Evolutionary conservation across 257 asterid species (phyloP), one percentile per base, ranked within the genome.

Genomic region (Salvia hispanica): DNA sequence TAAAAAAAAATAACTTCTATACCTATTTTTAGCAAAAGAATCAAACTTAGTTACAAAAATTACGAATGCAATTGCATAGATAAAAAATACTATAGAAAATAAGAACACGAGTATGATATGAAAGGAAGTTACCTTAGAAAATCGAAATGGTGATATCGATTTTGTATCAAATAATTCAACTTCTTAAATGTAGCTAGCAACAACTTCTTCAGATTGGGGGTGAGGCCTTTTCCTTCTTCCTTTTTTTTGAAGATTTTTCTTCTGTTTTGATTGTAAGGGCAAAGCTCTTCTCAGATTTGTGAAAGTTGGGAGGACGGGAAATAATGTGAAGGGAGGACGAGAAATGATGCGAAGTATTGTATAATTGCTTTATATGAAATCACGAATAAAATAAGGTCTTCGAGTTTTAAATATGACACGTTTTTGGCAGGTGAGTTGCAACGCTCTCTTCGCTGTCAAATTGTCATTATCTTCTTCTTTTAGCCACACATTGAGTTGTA

Each of bases 281-380:
- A 3, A 31, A 12, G 21, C 9, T 13, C 14, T 46, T 63, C 47
- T 9, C 3, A 47, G 47, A 47, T n/a, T 48, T 64, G 2, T 31
- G 69, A 64, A 15, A 34, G 47, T 48, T 18, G 58, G 33, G 69
- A 46, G 48, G 69, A 64, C 6, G 14, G 14, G 5, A 25, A 25
- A 25, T 25, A 25, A 25, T 25, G 31, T 25, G 31, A 25, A 25
- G 31, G 31, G 31, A 25, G 31, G 31, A 25, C 31, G 31, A 25
- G 7, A 44, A 64, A 16, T 63, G 46, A 33, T 28, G 16, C n/a
- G 16, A 33, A 45, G 58, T 14, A 15, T 5, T 48, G n/a, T 46
- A 1, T 46, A 5, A 10, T 6, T 13, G n/a, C 48, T 42, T 44
- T 42, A 18, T 34, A 40, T 39, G 33, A 7, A 59, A 39, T 4